Percentiles rank a stretch among this genome's conserved stretches.
Evolutionary conservation across 805 yeast genomes (phyloP).

Genomic region (Vanderwaltozyma verrucispora): DNA sequence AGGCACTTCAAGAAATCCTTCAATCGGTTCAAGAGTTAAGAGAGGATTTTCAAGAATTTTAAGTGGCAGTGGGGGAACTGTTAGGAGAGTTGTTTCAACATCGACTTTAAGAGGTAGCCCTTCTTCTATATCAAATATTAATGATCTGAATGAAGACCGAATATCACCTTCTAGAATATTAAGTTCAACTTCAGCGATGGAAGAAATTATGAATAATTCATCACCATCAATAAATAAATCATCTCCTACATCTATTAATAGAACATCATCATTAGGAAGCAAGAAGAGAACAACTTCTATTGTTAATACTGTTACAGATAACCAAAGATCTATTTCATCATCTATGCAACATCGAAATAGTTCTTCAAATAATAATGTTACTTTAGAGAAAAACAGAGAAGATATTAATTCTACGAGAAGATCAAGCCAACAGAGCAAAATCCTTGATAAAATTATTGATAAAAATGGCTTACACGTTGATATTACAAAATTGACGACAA

Average conservation of each 20-base stretch:
- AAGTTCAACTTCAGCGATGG: not conserved
- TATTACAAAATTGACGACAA: slow-evolving; percentile 13
- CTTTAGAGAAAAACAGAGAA: not conserved
- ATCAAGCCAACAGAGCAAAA: not conserved
- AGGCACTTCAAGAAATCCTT: slow-evolving; percentile 10
- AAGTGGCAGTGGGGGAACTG: slow-evolving; percentile 12
- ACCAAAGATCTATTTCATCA: not conserved
- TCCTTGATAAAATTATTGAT: not conserved
- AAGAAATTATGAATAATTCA: not conserved
- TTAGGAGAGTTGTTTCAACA: slow-evolving; percentile 8
- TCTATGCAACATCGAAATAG: not conserved
- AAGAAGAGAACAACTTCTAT: not conserved
- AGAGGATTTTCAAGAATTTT: slow-evolving; percentile 22
- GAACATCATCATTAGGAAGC: not conserved
- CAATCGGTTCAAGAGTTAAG: slow-evolving; percentile 22
- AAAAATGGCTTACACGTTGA: slow-evolving; percentile 8
- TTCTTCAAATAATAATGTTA: not conserved
- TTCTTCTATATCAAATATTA: not conserved
- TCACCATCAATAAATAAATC: not conserved
- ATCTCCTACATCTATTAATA: not conserved
- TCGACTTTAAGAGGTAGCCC: slow-evolving; percentile 4
- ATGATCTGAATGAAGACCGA: too few species aligned
- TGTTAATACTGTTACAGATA: not conserved
- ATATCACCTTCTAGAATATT: not conserved
- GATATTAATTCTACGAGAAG: not conserved